Conservation (phyloP, 805 yeast species). For the Lipomyces mesembrius region DNA sequence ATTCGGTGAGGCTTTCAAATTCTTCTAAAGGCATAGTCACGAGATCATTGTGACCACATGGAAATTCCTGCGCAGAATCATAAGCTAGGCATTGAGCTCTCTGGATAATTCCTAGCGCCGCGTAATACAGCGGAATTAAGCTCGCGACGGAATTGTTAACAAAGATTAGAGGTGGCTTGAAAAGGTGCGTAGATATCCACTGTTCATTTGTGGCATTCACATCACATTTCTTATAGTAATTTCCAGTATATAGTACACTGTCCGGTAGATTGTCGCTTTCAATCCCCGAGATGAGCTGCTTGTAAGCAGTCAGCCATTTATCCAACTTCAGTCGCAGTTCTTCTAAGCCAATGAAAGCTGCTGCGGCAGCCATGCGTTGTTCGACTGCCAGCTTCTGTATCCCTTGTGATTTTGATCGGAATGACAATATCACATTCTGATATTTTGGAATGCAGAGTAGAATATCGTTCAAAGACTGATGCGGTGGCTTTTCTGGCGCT, state of each 20-base stretch:
- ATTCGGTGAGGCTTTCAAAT: not conserved
- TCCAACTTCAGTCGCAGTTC: not conserved
- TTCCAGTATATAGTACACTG: not conserved
- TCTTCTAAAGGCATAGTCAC: constrained; percentile 3
- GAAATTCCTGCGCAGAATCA: constrained; percentile 1
- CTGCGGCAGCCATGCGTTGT: constrained; percentile 1
- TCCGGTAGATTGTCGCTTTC: not conserved
- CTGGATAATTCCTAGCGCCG: not conserved
- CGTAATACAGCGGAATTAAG: not conserved
- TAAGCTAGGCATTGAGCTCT: not conserved
- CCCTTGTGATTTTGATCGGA: not conserved
- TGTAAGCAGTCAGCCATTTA: not conserved
- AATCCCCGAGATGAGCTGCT: not conserved
- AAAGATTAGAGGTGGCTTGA: constrained; percentile 1
- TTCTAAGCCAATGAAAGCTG: not conserved
- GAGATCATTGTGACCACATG: not conserved
- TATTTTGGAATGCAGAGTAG: not conserved
- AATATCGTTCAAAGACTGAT: constrained; percentile 4
- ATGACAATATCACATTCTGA: not conserved
- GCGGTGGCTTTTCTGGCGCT: not conserved
- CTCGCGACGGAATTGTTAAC: not conserved
- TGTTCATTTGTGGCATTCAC: not conserved
- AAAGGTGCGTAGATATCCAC: not conserved
- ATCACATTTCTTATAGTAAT: not conserved
- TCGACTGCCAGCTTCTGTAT: not conserved